Conservation (phyloP, 768 basidiomycete species). For the Kwoniella sp. region DNA sequence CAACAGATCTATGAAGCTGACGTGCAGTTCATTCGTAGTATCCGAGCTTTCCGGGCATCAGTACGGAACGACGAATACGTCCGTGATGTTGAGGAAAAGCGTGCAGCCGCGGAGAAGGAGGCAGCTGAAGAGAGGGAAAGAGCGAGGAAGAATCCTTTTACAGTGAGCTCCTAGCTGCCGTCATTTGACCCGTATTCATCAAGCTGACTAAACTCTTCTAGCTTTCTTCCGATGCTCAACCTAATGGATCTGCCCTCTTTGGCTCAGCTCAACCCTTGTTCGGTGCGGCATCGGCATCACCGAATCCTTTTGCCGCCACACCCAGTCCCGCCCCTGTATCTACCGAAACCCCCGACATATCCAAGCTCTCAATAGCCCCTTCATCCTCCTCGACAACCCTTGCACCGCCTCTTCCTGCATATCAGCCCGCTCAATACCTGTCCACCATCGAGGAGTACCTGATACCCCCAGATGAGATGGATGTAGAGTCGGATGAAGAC, state of each 20-base stretch:
- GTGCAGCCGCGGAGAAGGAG: constrained; percentile 34
- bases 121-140: constrained; percentile 37
- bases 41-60: constrained; percentile 54
- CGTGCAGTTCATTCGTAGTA: constrained; percentile 18
- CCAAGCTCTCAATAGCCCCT: constrained; percentile 31
- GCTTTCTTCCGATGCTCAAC: constrained; percentile 7
- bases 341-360: constrained; percentile 25
- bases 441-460: constrained; percentile 53
- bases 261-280: constrained; percentile 33
- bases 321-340: constrained; percentile 16
- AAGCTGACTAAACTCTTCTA: constrained; percentile 3
- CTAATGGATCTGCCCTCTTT: constrained; percentile 36
- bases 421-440: constrained; percentile 54
- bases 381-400: constrained; percentile 26
- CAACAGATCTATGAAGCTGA: not conserved
- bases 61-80: constrained; percentile 53
- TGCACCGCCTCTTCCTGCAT: constrained; percentile 51
- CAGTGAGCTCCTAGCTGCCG: constrained; percentile 25
- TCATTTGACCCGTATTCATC: not conserved
- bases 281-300: constrained; percentile 12
- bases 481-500: constrained; percentile 22
- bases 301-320: constrained; percentile 32
- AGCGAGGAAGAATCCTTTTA: constrained; percentile 52
- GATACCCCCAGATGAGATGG: constrained; percentile 37
- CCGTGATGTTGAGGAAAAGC: constrained; percentile 44